phyloP scores from a whole-genome alignment of 1,139 yeast species.

The Hyphopichia fennica region DNA sequence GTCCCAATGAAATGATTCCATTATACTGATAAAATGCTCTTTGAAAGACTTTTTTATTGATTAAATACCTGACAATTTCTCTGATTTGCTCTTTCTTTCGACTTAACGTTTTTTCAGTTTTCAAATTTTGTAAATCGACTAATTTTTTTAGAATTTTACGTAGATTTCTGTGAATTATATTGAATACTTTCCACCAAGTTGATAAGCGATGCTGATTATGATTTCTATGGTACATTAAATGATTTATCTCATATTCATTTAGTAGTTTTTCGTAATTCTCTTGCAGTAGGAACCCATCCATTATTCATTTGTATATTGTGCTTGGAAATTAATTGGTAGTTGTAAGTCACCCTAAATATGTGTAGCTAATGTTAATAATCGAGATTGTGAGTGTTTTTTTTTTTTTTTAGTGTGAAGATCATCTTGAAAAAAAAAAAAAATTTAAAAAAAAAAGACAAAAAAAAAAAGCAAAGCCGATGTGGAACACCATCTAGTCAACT shows the following conservation, averaged over 20 bases:
- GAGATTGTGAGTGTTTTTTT: background rate
- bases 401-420: background rate
- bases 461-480: background rate
- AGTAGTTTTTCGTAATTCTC: constrained; percentile 9
- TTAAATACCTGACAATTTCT: constrained; percentile 33
- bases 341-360: no score
- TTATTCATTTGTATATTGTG: background rate
- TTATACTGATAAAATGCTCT: constrained; percentile 63
- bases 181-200: constrained; percentile 73
- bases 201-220: constrained; percentile 75
- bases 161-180: constrained; percentile 60
- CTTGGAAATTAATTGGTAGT: no score
- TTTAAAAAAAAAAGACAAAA: background rate
- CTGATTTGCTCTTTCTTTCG: constrained; percentile 16
- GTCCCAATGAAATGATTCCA: constrained; percentile 72
- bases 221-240: constrained; percentile 67
- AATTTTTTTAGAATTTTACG: constrained; percentile 35
- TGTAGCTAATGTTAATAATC: no score
- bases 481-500: background rate
- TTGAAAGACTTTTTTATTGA: constrained; percentile 38
- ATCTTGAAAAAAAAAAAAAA: background rate
- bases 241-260: constrained; percentile 57
- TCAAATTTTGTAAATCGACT: constrained; percentile 20
- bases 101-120: constrained; percentile 12
- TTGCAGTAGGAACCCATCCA: constrained; percentile 1